Percentiles rank a stretch among this genome's conserved stretches.
Evolutionary conservation across 2,329 filamentous ascomycete species (phyloP).

Genomic region (Fusarium sp.): DNA sequence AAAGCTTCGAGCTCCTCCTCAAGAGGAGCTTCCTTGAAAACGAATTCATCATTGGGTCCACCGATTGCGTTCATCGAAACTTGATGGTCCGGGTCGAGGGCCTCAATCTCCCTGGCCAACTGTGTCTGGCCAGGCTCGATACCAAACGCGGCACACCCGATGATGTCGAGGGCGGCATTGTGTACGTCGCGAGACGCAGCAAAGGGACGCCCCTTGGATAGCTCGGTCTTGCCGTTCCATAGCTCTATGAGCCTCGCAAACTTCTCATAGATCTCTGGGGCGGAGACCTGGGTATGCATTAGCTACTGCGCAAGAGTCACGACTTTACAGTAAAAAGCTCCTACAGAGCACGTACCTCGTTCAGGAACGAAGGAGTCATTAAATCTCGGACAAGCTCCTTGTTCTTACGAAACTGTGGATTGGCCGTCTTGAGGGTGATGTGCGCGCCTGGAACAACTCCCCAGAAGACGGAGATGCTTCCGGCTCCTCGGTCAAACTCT

Average conservation of each 20-base stretch:
- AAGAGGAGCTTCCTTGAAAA: constrained; percentile 11
- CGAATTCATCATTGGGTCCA: not conserved
- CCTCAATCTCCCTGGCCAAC: constrained; percentile 16
- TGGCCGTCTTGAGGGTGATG: constrained; percentile 23
- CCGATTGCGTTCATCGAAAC: not conserved
- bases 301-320: not conserved
- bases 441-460: constrained; percentile 28
- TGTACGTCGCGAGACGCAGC: constrained; percentile 20
- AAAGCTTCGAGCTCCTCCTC: constrained; percentile 27
- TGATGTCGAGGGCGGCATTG: constrained; percentile 34
- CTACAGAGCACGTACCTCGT: constrained; percentile 6
- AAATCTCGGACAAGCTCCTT: constrained; percentile 39
- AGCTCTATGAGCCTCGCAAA: constrained; percentile 19
- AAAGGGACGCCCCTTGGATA: constrained; percentile 16
- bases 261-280: constrained; percentile 38
- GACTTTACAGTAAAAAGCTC: too few relatives aligned
- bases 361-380: constrained; percentile 32
- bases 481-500: constrained; percentile 31
- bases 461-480: constrained; percentile 20
- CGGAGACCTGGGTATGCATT: constrained; percentile 16
- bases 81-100: not conserved
- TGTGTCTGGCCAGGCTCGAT: constrained; percentile 20
- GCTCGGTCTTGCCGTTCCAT: constrained; percentile 22
- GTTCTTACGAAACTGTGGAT: constrained; percentile 38
- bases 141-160: constrained; percentile 26